A percentile compares a stretch with the other conserved stretches of the same genome.
These are phyloP conservation scores for Paulownia fortunei DNA, from an alignment of 257 asterid species.

Conservation along the genomic window DNA sequence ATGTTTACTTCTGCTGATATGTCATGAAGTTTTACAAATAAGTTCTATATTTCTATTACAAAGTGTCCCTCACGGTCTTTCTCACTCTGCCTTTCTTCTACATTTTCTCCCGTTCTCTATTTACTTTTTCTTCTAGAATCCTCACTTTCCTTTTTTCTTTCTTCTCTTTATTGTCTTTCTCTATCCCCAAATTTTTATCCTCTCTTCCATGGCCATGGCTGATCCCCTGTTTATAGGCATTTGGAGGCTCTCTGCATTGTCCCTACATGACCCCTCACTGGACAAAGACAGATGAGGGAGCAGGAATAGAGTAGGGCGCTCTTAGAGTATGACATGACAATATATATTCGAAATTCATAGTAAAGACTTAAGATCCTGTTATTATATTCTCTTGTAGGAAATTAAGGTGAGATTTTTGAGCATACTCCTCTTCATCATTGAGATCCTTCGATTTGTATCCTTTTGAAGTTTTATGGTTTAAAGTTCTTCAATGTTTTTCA, in stretches of 20 bases:
- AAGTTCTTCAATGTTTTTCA: background rate
- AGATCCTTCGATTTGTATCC: background rate
- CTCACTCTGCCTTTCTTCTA: conserved; percentile 1
- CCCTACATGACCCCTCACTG: conserved; percentile 1
- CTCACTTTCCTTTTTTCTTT: background rate
- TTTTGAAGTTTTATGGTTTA: background rate
- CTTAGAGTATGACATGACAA: background rate
- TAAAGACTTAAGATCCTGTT: conserved; percentile 2
- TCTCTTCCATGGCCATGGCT: background rate
- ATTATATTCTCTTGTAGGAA: background rate
- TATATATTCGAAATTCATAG: background rate
- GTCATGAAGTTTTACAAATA: background rate
- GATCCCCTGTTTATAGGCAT: background rate
- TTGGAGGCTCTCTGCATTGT: conserved; percentile 2
- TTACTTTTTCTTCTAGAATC: background rate
- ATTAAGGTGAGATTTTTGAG: background rate
- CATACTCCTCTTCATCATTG: conserved; percentile 1
- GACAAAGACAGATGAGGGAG: background rate
- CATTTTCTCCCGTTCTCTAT: background rate
- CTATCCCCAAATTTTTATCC: background rate
- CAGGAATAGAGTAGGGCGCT: background rate
- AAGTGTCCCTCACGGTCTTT: background rate
- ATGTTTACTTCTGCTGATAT: background rate
- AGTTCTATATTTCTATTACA: background rate
- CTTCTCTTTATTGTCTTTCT: background rate